phyloP scores from a whole-genome alignment of 257 asterid species.

The Solanum appendiculatum region DNA sequence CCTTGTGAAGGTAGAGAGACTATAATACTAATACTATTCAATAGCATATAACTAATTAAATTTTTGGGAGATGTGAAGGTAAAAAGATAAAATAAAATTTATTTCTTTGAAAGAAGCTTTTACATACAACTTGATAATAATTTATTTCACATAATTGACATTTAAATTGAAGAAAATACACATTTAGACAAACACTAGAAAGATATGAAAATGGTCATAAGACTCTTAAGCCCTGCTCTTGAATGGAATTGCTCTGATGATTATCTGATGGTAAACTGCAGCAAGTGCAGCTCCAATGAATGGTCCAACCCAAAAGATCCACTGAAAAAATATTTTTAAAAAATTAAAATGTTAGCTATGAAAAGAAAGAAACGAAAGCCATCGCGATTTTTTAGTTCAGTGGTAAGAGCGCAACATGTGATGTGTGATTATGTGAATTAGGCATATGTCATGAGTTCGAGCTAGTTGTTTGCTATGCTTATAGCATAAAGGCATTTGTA shows the following conservation, averaged over 20 bases:
- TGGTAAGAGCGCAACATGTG: background rate
- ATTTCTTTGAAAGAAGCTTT: background rate
- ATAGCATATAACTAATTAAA: no score
- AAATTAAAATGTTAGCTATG: background rate
- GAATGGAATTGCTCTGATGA: constrained; percentile 59
- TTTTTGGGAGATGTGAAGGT: no score
- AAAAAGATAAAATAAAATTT: background rate
- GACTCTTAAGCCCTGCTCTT: constrained; percentile 29
- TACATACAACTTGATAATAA: background rate
- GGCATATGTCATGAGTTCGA: background rate
- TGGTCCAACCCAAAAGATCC: constrained; percentile 67
- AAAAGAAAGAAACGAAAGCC: background rate
- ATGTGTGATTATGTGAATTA: background rate
- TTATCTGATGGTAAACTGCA: constrained; percentile 44
- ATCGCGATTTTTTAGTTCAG: background rate
- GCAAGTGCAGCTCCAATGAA: constrained; percentile 61
- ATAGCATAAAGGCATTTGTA: background rate
- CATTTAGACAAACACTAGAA: background rate
- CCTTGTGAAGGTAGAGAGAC: background rate
- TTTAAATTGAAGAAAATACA: background rate
- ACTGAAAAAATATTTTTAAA: constrained; percentile 23
- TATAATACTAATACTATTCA: background rate
- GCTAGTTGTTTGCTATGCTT: background rate
- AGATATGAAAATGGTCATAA: background rate
- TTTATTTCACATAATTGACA: background rate